These are phyloP conservation scores for Kwoniella bestiolae DNA, from an alignment of 768 basidiomycete species.

Conservation along the genomic window DNA sequence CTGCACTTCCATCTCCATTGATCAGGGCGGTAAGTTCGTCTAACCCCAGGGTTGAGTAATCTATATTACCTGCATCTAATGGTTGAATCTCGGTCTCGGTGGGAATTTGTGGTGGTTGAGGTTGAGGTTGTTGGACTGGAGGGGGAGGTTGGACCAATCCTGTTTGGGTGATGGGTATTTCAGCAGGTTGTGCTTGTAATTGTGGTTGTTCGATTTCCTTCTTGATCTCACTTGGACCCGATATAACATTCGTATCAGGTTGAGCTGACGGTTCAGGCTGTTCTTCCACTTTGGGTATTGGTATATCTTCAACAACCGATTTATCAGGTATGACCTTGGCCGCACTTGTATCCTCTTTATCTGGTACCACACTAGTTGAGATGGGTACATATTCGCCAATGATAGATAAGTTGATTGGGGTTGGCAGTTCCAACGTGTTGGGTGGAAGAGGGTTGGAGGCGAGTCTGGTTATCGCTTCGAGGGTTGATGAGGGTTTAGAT, in stretches of 20 bases:
- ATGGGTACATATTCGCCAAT: neutral
- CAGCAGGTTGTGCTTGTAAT: no score
- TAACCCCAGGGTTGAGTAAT: constrained; percentile 19
- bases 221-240: no score
- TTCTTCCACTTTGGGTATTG: neutral
- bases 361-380: neutral
- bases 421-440: constrained; percentile 15
- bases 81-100: neutral
- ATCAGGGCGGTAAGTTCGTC: constrained; percentile 18
- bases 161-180: neutral
- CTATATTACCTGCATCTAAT: neutral
- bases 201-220: no score
- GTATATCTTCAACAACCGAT: neutral
- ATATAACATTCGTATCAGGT: neutral
- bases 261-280: no score
- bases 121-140: neutral
- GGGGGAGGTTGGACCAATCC: constrained; percentile 6
- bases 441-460: constrained; percentile 9
- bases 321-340: no score
- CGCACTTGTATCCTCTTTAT: no score
- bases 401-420: constrained; percentile 10
- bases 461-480: constrained; percentile 8
- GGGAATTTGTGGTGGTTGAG: neutral
- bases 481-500: constrained; percentile 9
- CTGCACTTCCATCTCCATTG: no score